A percentile compares a stretch with the other conserved stretches of the same genome.
Evolutionary conservation across 306 rosid species (phyloP).

Genomic region (Delonix regia): DNA sequence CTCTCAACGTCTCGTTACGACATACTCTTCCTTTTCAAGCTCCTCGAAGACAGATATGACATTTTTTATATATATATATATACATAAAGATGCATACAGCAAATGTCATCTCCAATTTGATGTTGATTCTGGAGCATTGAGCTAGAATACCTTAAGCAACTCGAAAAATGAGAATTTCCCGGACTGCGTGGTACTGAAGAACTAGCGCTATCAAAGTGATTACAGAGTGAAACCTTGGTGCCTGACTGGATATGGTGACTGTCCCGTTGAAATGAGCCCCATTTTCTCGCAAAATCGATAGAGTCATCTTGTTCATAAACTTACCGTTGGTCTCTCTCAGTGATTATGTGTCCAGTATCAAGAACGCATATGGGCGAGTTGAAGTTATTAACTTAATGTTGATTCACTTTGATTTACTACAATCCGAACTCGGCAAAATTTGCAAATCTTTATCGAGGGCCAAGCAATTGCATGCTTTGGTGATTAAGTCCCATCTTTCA

Average conservation of each 20-base stretch:
- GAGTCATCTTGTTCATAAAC: conserved; percentile 13
- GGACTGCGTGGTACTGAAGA: neutral
- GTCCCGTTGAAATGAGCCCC: neutral
- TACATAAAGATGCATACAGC: neutral
- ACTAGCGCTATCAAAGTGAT: neutral
- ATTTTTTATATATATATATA: no score
- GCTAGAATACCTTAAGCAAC: neutral
- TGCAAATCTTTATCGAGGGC: conserved; percentile 56
- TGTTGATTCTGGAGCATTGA: neutral
- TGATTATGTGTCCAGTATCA: neutral
- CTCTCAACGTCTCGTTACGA: neutral
- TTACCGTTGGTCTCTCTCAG: neutral
- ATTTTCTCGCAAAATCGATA: neutral
- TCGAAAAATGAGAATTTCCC: neutral
- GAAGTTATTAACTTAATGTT: conserved; percentile 28
- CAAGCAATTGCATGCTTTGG: conserved; percentile 68
- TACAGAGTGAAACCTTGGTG: neutral
- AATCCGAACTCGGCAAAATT: conserved; percentile 53
- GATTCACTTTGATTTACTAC: conserved; percentile 48
- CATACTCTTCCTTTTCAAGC: neutral
- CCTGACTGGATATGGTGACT: neutral
- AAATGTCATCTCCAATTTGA: neutral
- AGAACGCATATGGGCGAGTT: neutral
- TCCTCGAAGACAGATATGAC: neutral
- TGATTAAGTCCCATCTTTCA: conserved; percentile 55